Base-by-base conservation (phyloP, 164 flowering plant species). In the Chimonanthus praecox region DNA sequence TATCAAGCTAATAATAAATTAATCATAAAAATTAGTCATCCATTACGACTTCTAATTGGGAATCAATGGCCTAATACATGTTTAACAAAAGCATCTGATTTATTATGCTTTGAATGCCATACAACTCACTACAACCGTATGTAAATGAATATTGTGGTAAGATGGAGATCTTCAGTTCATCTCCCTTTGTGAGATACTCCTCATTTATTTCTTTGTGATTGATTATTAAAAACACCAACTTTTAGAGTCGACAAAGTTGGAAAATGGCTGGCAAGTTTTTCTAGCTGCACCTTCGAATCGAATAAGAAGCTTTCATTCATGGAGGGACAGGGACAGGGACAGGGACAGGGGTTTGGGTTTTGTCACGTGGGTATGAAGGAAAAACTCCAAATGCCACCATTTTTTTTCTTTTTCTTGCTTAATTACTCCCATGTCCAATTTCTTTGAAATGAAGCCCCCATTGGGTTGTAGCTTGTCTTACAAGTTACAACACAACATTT, bases 191-290 rank as follows among this genome's bases (percentile, higher is more conserved):
- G 0, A 6, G 60, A n/a, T 51, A 43, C 44, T 50, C 21, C 4
- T 6, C 18, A 69, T 70, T 50, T 51, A 20, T 50, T 11, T 63
- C 20, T 3, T 8, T 54, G 33, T 33, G 33, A 18, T 13, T 51
- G 72, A 70, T 70, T 70, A 70, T 70, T 69, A 51, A 20, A 70
- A 5, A 51, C 72, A 33, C 62, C 47, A 20, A 46, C 72, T 70
- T 70, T 70, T 33, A 70, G 63, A 33, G 8, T 51, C 46, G 62
- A 70, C 48, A 43, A 58, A 58, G 72, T 20, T 68, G 33, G 64
- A 15, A 71, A 71, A 70, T 58, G 72, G 47, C 5, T 45, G 72
- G 72, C 72, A 71, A 71, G 4, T 71, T 54, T 71, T 71, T 44
- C 47, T 7, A 5, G 4, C 7, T 7, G 10, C 61, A 11, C 21